These are phyloP conservation scores for Juncus effusus DNA, from an alignment of 176 grass and related monocot genomes.

Conservation along the genomic window DNA sequence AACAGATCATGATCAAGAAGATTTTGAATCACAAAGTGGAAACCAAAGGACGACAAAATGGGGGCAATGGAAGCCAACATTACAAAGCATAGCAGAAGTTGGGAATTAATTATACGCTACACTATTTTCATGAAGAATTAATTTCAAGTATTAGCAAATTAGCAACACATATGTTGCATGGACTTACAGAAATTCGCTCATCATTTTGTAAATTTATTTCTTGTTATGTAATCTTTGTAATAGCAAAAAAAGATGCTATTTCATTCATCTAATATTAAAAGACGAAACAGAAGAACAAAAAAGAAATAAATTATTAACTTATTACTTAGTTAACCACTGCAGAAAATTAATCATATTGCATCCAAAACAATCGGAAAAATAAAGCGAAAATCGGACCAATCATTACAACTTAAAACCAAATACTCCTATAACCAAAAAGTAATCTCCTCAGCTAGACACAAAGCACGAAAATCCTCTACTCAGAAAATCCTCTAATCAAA, in stretches of 20 bases:
- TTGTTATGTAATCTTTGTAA: neutral
- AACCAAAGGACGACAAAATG: constrained; percentile 4
- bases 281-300: no score
- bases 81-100: constrained; percentile 80
- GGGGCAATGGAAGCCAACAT: constrained; percentile 65
- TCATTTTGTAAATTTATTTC: neutral
- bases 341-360: constrained; percentile 3
- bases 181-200: neutral
- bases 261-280: no score
- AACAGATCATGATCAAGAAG: constrained; percentile 26
- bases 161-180: neutral
- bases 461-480: no score
- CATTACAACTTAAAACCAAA: no score
- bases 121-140: constrained; percentile 3
- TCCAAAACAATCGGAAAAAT: no score
- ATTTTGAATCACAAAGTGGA: constrained; percentile 24
- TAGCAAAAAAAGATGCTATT: no score
- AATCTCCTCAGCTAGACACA: no score
- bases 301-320: no score
- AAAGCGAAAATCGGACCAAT: no score
- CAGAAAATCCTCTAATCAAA: no score
- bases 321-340: neutral
- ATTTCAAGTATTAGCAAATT: neutral
- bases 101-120: constrained; percentile 6
- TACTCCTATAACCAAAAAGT: no score